Percentiles rank a stretch among this genome's conserved stretches.
These are phyloP conservation scores for Boletus huronensis DNA, from an alignment of 768 basidiomycete species.

Conservation along the genomic window DNA sequence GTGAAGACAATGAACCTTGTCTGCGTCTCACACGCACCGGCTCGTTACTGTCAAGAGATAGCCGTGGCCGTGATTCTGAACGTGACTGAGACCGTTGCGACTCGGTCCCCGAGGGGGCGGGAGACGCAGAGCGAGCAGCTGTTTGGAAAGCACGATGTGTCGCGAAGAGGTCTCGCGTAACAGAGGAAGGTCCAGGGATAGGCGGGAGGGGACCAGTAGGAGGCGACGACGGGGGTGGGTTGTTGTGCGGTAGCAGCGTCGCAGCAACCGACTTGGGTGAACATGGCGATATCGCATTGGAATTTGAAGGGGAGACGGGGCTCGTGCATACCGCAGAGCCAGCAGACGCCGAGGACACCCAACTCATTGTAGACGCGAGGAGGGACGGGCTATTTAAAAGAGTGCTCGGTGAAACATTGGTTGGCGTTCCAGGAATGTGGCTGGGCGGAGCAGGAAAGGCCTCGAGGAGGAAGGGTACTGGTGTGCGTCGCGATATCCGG, in stretches of 20 bases:
- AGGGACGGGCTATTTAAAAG: slow-evolving; percentile 13
- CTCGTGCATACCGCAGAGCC: slow-evolving; percentile 1
- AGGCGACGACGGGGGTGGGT: slow-evolving; percentile 58
- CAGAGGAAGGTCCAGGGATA: slow-evolving; percentile 58
- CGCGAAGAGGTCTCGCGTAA: slow-evolving; percentile 47
- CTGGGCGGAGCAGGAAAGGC: slow-evolving; percentile 37
- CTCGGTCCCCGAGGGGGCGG: slow-evolving; percentile 19
- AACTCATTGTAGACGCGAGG: slow-evolving; percentile 7
- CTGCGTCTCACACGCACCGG: slow-evolving; percentile 18
- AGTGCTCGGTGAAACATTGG: background rate
- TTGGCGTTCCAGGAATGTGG: slow-evolving; percentile 29
- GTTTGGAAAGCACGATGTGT: slow-evolving; percentile 34
- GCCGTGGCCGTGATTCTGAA: slow-evolving; percentile 14
- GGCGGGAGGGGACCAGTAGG: slow-evolving; percentile 62
- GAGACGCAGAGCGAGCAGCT: slow-evolving; percentile 19
- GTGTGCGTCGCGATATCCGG: slow-evolving; percentile 30
- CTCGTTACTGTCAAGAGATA: slow-evolving; percentile 13
- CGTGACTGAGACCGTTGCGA: slow-evolving; percentile 19
- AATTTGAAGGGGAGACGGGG: background rate
- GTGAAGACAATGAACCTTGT: slow-evolving; percentile 29
- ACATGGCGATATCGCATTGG: slow-evolving; percentile 9
- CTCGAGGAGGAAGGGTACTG: slow-evolving; percentile 35
- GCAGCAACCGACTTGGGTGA: slow-evolving; percentile 13
- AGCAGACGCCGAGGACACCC: slow-evolving; percentile 6
- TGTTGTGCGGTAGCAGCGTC: slow-evolving; percentile 18